Percentiles rank a stretch among this genome's conserved stretches.
These are phyloP conservation scores for Panellus pusillus DNA, from an alignment of 768 basidiomycete species.

Conservation along the genomic window DNA sequence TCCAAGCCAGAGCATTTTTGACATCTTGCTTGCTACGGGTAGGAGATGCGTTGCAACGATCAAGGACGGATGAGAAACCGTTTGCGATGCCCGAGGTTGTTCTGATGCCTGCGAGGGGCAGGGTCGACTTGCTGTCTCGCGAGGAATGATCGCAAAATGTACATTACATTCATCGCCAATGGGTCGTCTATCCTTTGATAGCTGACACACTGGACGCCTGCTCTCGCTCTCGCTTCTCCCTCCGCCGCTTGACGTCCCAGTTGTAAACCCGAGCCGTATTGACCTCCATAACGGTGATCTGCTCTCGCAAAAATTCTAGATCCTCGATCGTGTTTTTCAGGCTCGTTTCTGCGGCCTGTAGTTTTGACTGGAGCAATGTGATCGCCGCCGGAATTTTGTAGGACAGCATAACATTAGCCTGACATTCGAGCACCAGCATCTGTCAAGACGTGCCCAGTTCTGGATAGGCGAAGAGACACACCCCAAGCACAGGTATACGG, in stretches of 20 bases:
- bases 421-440: background rate
- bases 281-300: constrained; percentile 94
- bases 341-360: constrained; percentile 64
- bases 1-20: no score
- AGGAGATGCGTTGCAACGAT: no score
- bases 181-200: no score
- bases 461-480: constrained; percentile 38
- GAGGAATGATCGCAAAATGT: no score
- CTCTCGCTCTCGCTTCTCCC: constrained; percentile 52
- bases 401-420: constrained; percentile 98
- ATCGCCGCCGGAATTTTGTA: constrained; percentile 84
- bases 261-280: constrained; percentile 97
- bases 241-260: constrained; percentile 86
- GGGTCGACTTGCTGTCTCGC: no score
- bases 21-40: no score
- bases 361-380: constrained; percentile 71
- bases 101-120: no score
- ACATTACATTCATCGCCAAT: no score
- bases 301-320: constrained; percentile 89
- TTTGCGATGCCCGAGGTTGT: no score
- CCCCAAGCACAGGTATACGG: constrained; percentile 94
- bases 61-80: no score
- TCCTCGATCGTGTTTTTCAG: constrained; percentile 78
- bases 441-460: no score
- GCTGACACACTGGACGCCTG: constrained; percentile 22